Conservation (phyloP, 2,329 filamentous ascomycete species). For the Colletotrichum endophyticum region DNA sequence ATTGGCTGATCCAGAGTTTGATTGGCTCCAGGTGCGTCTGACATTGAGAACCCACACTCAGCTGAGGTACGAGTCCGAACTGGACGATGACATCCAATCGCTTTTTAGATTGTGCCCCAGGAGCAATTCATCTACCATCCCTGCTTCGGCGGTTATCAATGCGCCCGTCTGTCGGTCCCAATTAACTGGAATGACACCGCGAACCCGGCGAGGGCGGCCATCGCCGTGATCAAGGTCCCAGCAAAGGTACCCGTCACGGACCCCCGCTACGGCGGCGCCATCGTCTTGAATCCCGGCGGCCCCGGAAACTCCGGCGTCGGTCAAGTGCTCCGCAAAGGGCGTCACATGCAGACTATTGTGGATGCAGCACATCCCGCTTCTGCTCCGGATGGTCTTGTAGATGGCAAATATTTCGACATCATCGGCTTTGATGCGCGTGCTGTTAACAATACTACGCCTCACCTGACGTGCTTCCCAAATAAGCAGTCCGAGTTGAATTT, state of each 20-base stretch:
- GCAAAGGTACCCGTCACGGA: constrained; percentile 20
- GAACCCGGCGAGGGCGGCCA: neutral
- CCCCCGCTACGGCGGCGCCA: constrained; percentile 17
- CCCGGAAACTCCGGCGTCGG: constrained; percentile 21
- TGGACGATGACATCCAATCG: neutral
- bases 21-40: neutral
- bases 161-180: constrained; percentile 18
- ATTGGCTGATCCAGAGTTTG: neutral
- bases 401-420: constrained; percentile 39
- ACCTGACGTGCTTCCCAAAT: constrained; percentile 41
- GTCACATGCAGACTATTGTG: constrained; percentile 7
- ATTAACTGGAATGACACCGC: constrained; percentile 19
- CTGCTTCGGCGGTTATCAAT: constrained; percentile 13
- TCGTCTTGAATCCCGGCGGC: constrained; percentile 17
- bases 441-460: constrained; percentile 42
- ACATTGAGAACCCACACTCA: neutral
- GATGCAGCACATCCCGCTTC: neutral
- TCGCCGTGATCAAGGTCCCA: constrained; percentile 20
- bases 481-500: constrained; percentile 5
- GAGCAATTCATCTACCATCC: neutral
- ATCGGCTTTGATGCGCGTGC: constrained; percentile 49
- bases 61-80: neutral
- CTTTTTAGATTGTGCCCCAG: constrained; percentile 20
- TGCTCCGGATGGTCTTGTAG: neutral
- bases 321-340: constrained; percentile 12